Evolutionary conservation across 2,329 filamentous ascomycete genomes (phyloP), one percentile per base, ranked within the genome.

Genomic region (Botryotinia narcissicola): DNA sequence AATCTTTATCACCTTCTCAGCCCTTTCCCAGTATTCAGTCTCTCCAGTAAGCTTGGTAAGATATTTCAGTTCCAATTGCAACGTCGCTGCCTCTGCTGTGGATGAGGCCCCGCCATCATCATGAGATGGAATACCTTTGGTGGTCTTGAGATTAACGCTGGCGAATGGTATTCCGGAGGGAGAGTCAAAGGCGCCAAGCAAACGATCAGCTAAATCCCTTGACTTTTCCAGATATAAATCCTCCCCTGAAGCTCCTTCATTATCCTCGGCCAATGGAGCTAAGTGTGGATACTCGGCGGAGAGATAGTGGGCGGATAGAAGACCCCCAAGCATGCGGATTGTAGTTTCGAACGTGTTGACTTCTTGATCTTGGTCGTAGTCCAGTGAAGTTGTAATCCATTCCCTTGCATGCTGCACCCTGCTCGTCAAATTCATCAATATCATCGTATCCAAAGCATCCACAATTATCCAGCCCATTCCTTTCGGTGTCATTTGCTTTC

Each of bases 381-480:
- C 91, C 75, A 98, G 83, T 12, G 90, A 90, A 7, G 90, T 91
- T 2, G 93, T 87, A 66, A 99, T 90, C 96, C 96, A 99, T 80
- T 97, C 89, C 73, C 95, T 88, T 42, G 96, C 95, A 80, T 97
- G 91, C 54, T 90, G 87, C 57, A 99, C 87, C 75, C 95, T 91
- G 46, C 90, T 92, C 22, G 95, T 98, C 76, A 97, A 86, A 82
- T 98, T 98, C 96, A 99, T 99, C 75, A 99, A 86, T 85, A 99
- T 99, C 87, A 98, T 89, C 0, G 96, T 99, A 82, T 99, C 96
- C 76, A 99, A 85, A 20, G 95, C 91, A 84, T 99, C 96, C 73
- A 99, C 92, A 75, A 99, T 98, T 80, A 98, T 98, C 96, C 97
- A 99, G 44, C 96, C 96, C 83, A 99, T 87, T 40, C 95, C 96